Evolutionary conservation across 768 basidiomycete genomes (phyloP).

Genomic region (Lentinula lateritia): DNA sequence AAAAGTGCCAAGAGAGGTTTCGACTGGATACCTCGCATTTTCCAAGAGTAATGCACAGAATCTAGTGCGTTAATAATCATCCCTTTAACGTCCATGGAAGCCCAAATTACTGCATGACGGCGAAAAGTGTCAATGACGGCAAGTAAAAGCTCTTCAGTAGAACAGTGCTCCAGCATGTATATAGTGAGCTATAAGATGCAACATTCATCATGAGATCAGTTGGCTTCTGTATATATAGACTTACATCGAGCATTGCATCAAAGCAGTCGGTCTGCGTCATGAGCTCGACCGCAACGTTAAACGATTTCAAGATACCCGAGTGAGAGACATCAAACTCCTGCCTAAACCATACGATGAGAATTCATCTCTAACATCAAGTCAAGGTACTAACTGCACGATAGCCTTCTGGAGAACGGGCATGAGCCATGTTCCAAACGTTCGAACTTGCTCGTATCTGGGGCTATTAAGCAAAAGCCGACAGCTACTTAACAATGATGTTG

Average conservation of each 20-base stretch:
- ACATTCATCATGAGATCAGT: too few species aligned
- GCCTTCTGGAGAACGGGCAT: constrained; percentile 60
- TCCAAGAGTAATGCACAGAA: constrained; percentile 57
- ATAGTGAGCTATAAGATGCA: constrained; percentile 40
- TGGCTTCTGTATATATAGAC: constrained; percentile 11
- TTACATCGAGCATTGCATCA: constrained; percentile 63
- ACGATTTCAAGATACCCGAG: constrained; percentile 42
- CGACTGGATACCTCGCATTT: constrained; percentile 58
- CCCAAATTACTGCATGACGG: constrained; percentile 70
- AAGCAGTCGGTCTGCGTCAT: constrained; percentile 62
- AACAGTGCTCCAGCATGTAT: constrained; percentile 46
- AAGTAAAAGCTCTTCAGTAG: constrained; percentile 46
- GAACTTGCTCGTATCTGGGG: constrained; percentile 70
- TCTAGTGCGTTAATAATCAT: constrained; percentile 56
- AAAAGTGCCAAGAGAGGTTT: constrained; percentile 59
- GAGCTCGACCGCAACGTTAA: constrained; percentile 52
- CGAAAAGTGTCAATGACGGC: constrained; percentile 69
- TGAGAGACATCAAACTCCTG: constrained; percentile 24
- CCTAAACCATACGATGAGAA: constrained; percentile 9
- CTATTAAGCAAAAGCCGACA: constrained; percentile 48
- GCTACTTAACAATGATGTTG: constrained; percentile 29
- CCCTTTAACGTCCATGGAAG: constrained; percentile 61
- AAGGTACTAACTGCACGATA: constrained; percentile 37
- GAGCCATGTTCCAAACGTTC: constrained; percentile 67
- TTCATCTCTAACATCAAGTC: not conserved